phyloP scores from a whole-genome alignment of 2,329 filamentous ascomycete genomes.

The Xylaria sp. region DNA sequence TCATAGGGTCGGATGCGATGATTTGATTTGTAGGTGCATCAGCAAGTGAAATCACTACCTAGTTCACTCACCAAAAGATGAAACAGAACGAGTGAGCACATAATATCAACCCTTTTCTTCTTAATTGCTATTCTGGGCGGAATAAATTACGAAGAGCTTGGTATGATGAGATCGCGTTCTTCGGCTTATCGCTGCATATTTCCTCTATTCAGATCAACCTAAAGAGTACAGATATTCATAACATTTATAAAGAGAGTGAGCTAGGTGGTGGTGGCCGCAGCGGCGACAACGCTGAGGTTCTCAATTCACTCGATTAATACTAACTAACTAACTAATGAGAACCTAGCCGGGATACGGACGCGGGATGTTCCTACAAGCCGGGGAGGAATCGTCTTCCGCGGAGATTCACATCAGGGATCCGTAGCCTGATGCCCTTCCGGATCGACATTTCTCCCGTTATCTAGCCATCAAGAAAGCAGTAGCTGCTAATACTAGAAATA shows the following conservation, averaged over 20 bases:
- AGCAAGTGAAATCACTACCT: too few relatives aligned
- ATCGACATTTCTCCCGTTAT: conserved; percentile 4
- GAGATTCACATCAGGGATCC: conserved; percentile 49
- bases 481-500: background rate
- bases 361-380: conserved; percentile 61
- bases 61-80: too few relatives aligned
- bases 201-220: too few relatives aligned
- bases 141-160: background rate
- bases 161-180: conserved; percentile 71
- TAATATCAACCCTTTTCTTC: background rate
- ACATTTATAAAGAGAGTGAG: too few relatives aligned
- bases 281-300: too few relatives aligned
- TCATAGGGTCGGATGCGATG: too few relatives aligned
- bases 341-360: conserved; percentile 73
- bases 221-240: too few relatives aligned
- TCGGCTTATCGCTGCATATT: conserved; percentile 73
- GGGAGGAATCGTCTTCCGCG: conserved; percentile 70
- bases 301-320: conserved; percentile 68
- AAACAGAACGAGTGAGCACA: too few relatives aligned
- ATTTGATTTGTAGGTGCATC: too few relatives aligned
- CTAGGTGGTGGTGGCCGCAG: too few relatives aligned
- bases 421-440: background rate
- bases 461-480: background rate
- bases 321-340: conserved; percentile 66
- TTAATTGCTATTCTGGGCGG: background rate